These are phyloP conservation scores for Phytophthora hibernalis DNA, from an alignment of 352 stramenopile species.

Conservation along the genomic window DNA sequence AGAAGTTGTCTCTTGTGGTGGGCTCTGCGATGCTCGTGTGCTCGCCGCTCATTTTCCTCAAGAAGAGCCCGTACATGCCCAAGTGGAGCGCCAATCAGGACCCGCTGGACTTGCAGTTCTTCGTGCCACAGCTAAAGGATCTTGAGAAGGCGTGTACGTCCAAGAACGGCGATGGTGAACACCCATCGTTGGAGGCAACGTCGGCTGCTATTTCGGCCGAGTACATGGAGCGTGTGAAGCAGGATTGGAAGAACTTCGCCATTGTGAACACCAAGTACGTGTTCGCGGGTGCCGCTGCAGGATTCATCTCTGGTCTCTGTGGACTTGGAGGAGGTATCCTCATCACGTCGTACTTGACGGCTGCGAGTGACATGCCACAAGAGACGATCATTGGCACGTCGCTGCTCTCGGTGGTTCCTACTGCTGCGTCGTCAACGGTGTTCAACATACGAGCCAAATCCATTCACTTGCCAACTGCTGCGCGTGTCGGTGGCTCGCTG, in stretches of 20 bases:
- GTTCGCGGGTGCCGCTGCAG: conserved; percentile 68
- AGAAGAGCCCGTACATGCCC: conserved; percentile 79
- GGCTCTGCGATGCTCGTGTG: conserved; percentile 80
- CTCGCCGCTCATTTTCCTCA: conserved; percentile 85
- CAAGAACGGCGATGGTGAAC: conserved; percentile 7
- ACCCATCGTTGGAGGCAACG: conserved; percentile 24
- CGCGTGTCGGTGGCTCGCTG: conserved; percentile 71
- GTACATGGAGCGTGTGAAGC: conserved; percentile 56
- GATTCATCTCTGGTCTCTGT: conserved; percentile 87
- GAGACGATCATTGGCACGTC: conserved; percentile 86
- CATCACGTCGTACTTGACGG: conserved; percentile 88
- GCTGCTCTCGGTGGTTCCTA: conserved; percentile 83
- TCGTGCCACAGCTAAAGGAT: conserved; percentile 48
- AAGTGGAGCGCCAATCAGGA: conserved; percentile 67
- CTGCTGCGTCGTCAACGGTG: conserved; percentile 78
- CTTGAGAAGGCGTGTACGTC: conserved; percentile 23
- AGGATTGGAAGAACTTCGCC: conserved; percentile 55
- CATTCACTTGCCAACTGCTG: conserved; percentile 78
- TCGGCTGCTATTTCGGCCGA: conserved; percentile 32
- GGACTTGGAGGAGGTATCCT: conserved; percentile 85
- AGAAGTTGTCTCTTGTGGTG: conserved; percentile 78
- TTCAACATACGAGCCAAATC: conserved; percentile 83
- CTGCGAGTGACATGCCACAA: conserved; percentile 88
- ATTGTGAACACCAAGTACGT: conserved; percentile 82
- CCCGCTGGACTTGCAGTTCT: conserved; percentile 85